Base-by-base conservation (phyloP, 2,329 filamentous ascomycete genomes). In the Leptodontidium sp. region DNA sequence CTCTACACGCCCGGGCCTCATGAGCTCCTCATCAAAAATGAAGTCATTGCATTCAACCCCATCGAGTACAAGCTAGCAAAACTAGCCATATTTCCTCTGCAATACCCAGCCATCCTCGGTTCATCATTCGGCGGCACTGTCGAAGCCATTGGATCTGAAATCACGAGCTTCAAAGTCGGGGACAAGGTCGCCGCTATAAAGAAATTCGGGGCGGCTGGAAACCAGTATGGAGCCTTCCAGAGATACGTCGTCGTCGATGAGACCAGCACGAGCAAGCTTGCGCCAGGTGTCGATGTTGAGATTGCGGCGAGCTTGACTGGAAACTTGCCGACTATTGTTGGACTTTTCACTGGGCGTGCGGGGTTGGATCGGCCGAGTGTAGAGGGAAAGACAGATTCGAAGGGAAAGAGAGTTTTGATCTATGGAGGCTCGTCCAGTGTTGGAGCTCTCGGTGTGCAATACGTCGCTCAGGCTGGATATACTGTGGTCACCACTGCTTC, bases 1-100 rank as follows among this genome's bases (percentile, higher is more conserved):
- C 80, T 80, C 62, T 78, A 77, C 1, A 67, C 71, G 6, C 76
- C 75, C 4, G 64, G 65, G 0, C 68, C 70, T 2, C 61, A 75
- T 66, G 74, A 79, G 61, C 68, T 81, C 52, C 65, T 80, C 53
- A 71, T 81, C 71, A 72, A 73, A 32, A 77, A 76, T 55, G 58
- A 68, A 53, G 78, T 79, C 12, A 70, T 80, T 1, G 79, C 78
- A 8, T 75, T 81, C 67, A 80, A 81, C 67, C 78, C 78, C 1
- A 65, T 79, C 32, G 82, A 84, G 68, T 65, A 69, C 70, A 81
- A 47, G 74, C 61, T 77, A n/a, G 68, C 77, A 38, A 78, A 75
- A 59, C 49, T 64, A 1, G 70, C 52, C 14, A 14, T 73, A 40
- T 68, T 74, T 14, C 72, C 73, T 2, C 49, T 75, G 21, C 55